phyloP scores from a whole-genome alignment of 441 rosid genomes.

The Flueggea neowawraea region DNA sequence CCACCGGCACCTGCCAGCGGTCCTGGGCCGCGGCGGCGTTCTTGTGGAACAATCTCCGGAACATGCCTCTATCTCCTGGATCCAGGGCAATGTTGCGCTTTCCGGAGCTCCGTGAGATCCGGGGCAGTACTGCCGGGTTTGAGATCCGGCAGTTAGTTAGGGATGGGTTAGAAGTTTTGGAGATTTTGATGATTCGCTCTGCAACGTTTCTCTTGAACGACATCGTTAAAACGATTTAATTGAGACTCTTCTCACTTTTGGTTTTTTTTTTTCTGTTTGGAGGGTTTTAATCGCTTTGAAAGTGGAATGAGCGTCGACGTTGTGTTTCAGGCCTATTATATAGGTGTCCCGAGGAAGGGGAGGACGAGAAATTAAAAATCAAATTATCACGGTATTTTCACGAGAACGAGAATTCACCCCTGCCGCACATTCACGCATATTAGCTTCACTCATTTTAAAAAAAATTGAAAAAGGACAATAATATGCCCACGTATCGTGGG shows the following conservation, averaged over 20 bases:
- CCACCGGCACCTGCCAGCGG: conserved; percentile 22
- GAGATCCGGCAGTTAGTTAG: conserved; percentile 52
- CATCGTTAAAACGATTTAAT: conserved; percentile 26
- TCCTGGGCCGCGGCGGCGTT: conserved; percentile 17
- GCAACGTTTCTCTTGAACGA: conserved; percentile 64
- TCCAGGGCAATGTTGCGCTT: conserved; percentile 45
- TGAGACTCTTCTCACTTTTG: neutral
- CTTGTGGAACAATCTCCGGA: conserved; percentile 54
- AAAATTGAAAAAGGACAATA: neutral
- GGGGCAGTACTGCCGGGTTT: conserved; percentile 33
- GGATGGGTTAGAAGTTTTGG: conserved; percentile 49
- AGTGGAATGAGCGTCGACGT: conserved; percentile 1
- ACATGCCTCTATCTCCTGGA: conserved; percentile 48
- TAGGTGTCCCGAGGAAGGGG: conserved; percentile 29
- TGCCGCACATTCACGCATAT: conserved; percentile 26
- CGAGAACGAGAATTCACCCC: neutral
- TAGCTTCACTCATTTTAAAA: conserved; percentile 1
- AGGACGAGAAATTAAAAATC: conserved; percentile 3
- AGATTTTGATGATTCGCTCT: conserved; percentile 50
- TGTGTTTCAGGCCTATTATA: conserved; percentile 16
- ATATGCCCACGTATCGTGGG: neutral
- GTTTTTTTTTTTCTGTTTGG: no score
- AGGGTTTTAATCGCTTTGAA: neutral
- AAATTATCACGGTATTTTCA: conserved; percentile 14
- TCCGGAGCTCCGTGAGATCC: conserved; percentile 27